Base-by-base conservation (phyloP, 2,329 filamentous ascomycete species). In the Microdochium paspali region DNA sequence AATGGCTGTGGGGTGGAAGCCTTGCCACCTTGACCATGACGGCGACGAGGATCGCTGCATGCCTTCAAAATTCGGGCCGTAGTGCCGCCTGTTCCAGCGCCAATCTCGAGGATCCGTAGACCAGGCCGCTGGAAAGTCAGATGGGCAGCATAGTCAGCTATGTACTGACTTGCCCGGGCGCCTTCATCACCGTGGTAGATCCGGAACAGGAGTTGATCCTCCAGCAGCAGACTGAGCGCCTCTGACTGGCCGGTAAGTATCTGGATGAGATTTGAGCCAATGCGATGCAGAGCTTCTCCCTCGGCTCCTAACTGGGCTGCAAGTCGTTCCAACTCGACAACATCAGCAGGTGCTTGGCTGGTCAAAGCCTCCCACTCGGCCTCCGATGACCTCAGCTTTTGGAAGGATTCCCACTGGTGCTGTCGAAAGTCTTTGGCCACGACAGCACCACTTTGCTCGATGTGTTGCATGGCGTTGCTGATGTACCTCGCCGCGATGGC, bases 51-150 rank as follows among this genome's bases (percentile, higher is more conserved):
- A 21, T 44, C 20, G 28, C 47, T 47, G 44, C 56, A 50, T 4
- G 54, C 51, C 28, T 52, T 47, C 12, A 66, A 39, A 42, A 59
- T 47, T 0, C 51, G 46, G 3, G 49, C 46, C 0, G 65, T 67
- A 12, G 62, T 56, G 5, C 58, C 57, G 3, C 64, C 64, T 1
- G 61, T 67, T 2, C 64, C 65, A 4, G 58, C 61, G 10, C 65
- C 66, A 20, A 69, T 58, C 50, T 69, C 66, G 6, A 69, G 58
- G 26, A 68, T 59, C 4, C 55, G 53, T 47, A 68, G 53, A 10
- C 53, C 53, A 1, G 64, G 60, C 25, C 61, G 60, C 47, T 62
- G 61, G 52, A 65, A 56, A 4, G 53, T 54, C 4, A 57, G 44
- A 5, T 54, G 47, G 24, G 58, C 50, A 3, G 56, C 25, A 42